Conservation (phyloP, 345 rosid species). For the Rhodamnia rubescens region DNA sequence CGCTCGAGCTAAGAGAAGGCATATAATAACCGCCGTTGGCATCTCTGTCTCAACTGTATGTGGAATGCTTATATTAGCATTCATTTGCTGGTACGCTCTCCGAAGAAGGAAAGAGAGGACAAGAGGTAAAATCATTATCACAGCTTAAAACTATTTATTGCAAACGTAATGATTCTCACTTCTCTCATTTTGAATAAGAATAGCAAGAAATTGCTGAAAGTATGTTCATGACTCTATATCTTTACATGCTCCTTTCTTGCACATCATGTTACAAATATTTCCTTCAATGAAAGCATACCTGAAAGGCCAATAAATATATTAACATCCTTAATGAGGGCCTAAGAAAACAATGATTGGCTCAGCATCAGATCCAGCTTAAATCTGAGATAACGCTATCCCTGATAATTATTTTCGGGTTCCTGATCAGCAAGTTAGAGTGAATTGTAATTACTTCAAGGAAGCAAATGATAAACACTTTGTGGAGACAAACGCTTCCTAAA, state of each 20-base stretch:
- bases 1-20: slow-evolving; percentile 3
- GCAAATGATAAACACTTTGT: not conserved
- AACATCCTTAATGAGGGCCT: not conserved
- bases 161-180: not conserved
- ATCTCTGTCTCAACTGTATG: not conserved
- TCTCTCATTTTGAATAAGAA: not conserved
- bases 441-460: not conserved
- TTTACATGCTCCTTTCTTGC: not conserved
- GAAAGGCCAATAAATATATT: not conserved
- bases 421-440: not conserved
- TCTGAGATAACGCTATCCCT: not conserved
- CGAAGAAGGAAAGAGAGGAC: not conserved
- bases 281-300: not conserved
- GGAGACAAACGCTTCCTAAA: not conserved
- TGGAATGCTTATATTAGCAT: not conserved
- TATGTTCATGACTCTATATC: not conserved
- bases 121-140: not conserved
- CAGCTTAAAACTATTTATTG: not conserved
- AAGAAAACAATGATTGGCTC: not conserved
- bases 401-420: not conserved
- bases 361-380: not conserved
- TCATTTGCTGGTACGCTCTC: not conserved
- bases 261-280: not conserved
- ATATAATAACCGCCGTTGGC: not conserved
- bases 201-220: not conserved